phyloP scores from a whole-genome alignment of 2,329 filamentous ascomycete species.

The Aspergillus sp. region DNA sequence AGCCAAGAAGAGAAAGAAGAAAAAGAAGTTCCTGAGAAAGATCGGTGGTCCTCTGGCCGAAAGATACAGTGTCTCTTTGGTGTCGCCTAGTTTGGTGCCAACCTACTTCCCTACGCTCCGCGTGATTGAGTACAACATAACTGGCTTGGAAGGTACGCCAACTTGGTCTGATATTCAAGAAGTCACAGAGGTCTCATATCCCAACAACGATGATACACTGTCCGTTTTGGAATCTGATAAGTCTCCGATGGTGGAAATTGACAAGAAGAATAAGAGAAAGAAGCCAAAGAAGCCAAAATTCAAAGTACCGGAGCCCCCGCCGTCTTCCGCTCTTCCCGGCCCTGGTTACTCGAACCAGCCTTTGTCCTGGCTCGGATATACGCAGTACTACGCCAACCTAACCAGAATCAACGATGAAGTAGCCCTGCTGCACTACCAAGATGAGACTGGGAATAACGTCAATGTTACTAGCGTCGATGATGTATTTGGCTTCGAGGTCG shows the following conservation, averaged over 20 bases:
- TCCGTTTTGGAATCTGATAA: neutral
- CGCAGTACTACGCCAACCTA: conserved; percentile 91
- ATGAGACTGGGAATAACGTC: neutral
- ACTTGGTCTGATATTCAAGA: conserved; percentile 22
- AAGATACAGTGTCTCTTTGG: conserved; percentile 71
- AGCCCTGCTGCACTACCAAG: conserved; percentile 9
- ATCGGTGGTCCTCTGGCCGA: conserved; percentile 79
- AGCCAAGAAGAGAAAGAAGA: conserved; percentile 41
- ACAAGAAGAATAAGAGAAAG: conserved; percentile 37
- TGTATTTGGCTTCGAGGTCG: conserved; percentile 69
- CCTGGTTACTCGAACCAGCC: conserved; percentile 85
- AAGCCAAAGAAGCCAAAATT: conserved; percentile 53
- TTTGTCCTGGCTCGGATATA: conserved; percentile 71
- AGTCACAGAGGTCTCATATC: neutral
- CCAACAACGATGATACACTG: conserved; percentile 4
- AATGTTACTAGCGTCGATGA: conserved; percentile 17
- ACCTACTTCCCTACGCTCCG: conserved; percentile 86
- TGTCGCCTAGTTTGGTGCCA: conserved; percentile 82
- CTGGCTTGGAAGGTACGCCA: conserved; percentile 56
- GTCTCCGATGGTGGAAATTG: conserved; percentile 5
- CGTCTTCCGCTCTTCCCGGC: conserved; percentile 66
- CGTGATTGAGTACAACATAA: conserved; percentile 93
- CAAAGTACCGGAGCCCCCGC: conserved; percentile 63
- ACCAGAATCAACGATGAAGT: conserved; percentile 77
- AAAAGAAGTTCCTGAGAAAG: conserved; percentile 53